Evolutionary conservation across 2,329 filamentous ascomycete genomes (phyloP).

Genomic region (Lecanoromycetidae sp.): DNA sequence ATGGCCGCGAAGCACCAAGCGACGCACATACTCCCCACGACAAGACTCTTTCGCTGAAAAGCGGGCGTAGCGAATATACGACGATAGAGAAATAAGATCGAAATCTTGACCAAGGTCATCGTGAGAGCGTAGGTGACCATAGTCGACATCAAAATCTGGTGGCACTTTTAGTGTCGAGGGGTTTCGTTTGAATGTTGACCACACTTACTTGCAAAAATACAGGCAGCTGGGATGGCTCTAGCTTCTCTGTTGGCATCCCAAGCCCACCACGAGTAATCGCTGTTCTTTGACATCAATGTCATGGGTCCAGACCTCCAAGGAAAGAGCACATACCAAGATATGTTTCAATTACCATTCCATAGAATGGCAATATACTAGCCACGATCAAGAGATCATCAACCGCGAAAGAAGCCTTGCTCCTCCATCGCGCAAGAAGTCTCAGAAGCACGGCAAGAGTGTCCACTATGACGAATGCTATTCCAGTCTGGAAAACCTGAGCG

Average conservation of each 20-base stretch:
- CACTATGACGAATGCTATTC: not conserved
- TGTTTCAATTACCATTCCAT: not conserved
- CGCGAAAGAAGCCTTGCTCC: not conserved
- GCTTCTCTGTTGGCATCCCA: not conserved
- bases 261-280: not conserved
- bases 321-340: not conserved
- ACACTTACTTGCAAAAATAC: not conserved
- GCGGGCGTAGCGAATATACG: not conserved
- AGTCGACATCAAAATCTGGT: not conserved
- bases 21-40: not conserved
- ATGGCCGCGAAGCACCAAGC: not conserved
- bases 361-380: not conserved
- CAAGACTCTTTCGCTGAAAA: not conserved
- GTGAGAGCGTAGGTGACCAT: conserved; percentile 1
- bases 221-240: not conserved
- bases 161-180: not conserved
- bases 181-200: too few relatives aligned
- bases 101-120: conserved; percentile 5
- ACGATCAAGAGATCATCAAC: conserved; percentile 1
- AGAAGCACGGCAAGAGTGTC: not conserved
- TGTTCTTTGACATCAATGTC: not conserved
- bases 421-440: not conserved
- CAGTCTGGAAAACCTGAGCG: not conserved
- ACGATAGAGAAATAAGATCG: conserved; percentile 3
- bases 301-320: not conserved